phyloP scores from a whole-genome alignment of 371 early-diverging fungal genomes.

The Lichtheimia ornata region DNA sequence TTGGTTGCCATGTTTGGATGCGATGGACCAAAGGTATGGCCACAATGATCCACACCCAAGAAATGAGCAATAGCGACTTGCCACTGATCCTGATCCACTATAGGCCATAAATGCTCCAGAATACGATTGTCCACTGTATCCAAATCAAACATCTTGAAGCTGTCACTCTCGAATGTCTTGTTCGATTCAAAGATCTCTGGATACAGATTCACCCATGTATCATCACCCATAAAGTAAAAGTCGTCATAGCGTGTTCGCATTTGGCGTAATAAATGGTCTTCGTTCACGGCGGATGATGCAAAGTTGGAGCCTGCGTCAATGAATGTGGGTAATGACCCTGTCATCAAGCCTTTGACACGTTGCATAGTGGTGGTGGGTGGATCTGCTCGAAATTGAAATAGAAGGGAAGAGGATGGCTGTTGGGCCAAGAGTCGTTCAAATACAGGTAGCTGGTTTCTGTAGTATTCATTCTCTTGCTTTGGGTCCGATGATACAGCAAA shows the following conservation, averaged over 20 bases:
- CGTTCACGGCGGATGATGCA: constrained; percentile 77
- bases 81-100: constrained; percentile 33
- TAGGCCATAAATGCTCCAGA: constrained; percentile 60
- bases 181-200: constrained; percentile 57
- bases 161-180: constrained; percentile 76
- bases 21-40: constrained; percentile 90
- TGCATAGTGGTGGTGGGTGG: constrained; percentile 98
- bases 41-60: constrained; percentile 96
- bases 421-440: constrained; percentile 52
- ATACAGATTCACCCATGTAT: constrained; percentile 91
- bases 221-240: constrained; percentile 85
- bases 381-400: constrained; percentile 89
- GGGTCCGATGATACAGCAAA: constrained; percentile 34
- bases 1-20: constrained; percentile 86
- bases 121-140: constrained; percentile 93
- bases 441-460: constrained; percentile 77
- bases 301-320: constrained; percentile 95
- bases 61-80: constrained; percentile 88
- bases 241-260: constrained; percentile 44
- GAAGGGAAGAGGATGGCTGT: constrained; percentile 65
- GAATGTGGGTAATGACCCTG: constrained; percentile 90
- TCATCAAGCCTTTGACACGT: constrained; percentile 89
- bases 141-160: constrained; percentile 91
- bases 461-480: constrained; percentile 40
- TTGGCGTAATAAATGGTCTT: constrained; percentile 82